Evolutionary conservation across 495 filamentous ascomycete genomes (phyloP).

Genomic region (Filosporella fistucella): DNA sequence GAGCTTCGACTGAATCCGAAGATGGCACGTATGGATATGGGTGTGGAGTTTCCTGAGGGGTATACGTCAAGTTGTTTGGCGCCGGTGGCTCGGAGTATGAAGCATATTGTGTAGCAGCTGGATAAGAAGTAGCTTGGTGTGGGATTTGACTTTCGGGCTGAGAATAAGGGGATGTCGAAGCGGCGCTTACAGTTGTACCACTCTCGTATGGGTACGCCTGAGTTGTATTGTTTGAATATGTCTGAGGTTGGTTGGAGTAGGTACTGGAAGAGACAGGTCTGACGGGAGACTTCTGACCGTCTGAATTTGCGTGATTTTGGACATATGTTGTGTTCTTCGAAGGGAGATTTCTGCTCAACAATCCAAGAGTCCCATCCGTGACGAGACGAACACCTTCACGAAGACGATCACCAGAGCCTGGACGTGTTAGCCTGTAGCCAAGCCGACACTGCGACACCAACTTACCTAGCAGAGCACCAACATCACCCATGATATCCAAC

Average conservation of each 20-base stretch:
- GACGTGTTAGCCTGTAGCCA: constrained; percentile 8
- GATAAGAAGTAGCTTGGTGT: constrained; percentile 22
- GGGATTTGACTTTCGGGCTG: constrained; percentile 1
- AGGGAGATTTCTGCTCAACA: constrained; percentile 10
- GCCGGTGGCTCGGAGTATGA: constrained; percentile 17
- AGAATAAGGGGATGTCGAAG: constrained; percentile 7
- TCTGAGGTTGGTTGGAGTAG: neutral
- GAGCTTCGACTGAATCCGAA: constrained; percentile 14
- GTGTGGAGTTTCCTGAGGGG: constrained; percentile 8
- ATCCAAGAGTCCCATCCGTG: constrained; percentile 20
- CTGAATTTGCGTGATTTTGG: neutral
- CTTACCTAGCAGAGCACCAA: constrained; percentile 23
- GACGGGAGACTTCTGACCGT: constrained; percentile 8
- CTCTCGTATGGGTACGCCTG: constrained; percentile 7
- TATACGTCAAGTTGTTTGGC: constrained; percentile 11
- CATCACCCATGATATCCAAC: constrained; percentile 62
- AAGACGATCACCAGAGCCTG: constrained; percentile 22
- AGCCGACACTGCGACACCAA: neutral
- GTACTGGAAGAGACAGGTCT: neutral
- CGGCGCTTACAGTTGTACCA: constrained; percentile 1
- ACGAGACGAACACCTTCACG: constrained; percentile 22
- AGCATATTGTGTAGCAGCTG: constrained; percentile 23
- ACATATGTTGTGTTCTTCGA: neutral
- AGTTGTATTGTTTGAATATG: too few species aligned
- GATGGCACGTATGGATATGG: constrained; percentile 8